Base-by-base conservation (phyloP, 768 basidiomycete species). In the Terana coerulea region DNA sequence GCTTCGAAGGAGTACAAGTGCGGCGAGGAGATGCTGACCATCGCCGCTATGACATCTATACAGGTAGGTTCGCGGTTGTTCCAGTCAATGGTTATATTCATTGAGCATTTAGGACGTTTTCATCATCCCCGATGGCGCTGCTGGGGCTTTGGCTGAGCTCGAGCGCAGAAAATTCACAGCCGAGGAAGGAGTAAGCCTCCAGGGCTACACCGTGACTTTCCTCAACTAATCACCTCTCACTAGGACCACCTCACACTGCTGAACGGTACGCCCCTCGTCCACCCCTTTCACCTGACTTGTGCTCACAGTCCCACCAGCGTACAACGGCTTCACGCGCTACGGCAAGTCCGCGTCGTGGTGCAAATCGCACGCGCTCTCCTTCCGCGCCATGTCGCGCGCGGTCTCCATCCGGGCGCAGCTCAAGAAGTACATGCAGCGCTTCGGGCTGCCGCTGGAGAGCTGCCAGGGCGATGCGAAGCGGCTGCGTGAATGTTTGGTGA, bases 161-260 rank as follows among this genome's bases (percentile, higher is more conserved):
- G 95, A 98, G 67, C 77, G 93, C 45, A 73, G 97, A 51, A 98
- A 98, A 65, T 98, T 98, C 61, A 98, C 93, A 0, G 93, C 95
- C 0, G 95, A 98, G 68, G 97, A 99, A 80, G 97, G 97, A 62
- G 93, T 93, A 54, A 61, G 79, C 49, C 17, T 17, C 7, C 26
- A 12, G 34, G 6, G 5, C 25, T 26, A 36, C 17, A 42, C 15
- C n/a, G 10, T 17, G 19, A 15, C 43, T 12, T 22, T 11, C 7
- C 17, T 31, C 26, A 17, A 12, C 47, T 22, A 53, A 29, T 37
- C 45, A 53, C 43, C 30, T 44, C 31, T 2, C 29, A 51, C 3
- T 59, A 95, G 93, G 97, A 99, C 64, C 97, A 99, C 65, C 72
- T 98, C 19, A 98, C 97, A 3, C 71, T 97, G 3, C 67, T 99